Conservation (phyloP, 2,329 filamentous ascomycete species). For the Neofusicoccum parvum region DNA sequence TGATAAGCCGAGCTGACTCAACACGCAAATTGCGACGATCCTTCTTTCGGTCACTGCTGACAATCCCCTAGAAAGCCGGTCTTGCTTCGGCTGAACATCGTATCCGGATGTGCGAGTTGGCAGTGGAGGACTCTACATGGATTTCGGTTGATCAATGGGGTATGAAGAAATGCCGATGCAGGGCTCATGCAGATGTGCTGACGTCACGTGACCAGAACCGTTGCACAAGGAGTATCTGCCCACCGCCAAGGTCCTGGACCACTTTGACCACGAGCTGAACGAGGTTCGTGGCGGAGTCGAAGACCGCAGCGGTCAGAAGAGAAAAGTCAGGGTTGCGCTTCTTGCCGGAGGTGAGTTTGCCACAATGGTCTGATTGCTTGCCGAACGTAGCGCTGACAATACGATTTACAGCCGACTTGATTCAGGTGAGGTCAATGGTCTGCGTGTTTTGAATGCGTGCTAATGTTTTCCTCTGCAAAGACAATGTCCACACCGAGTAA, state of each 20-base stretch:
- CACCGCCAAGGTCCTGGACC: slow-evolving; percentile 85
- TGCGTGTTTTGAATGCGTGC: background rate
- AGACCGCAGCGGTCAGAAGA: slow-evolving; percentile 65
- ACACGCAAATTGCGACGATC: slow-evolving; percentile 8
- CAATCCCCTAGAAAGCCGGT: slow-evolving; percentile 69
- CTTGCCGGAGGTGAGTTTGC: slow-evolving; percentile 62
- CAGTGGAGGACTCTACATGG: slow-evolving; percentile 67
- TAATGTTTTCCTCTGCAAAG: slow-evolving; percentile 1
- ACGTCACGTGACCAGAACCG: slow-evolving; percentile 70
- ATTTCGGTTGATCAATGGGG: slow-evolving; percentile 47
- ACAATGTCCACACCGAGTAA: slow-evolving; percentile 53
- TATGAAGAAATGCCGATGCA: background rate
- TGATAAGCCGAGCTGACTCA: slow-evolving; percentile 9
- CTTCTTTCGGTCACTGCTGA: slow-evolving; percentile 63
- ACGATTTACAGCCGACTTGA: slow-evolving; percentile 45
- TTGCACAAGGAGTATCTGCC: slow-evolving; percentile 81
- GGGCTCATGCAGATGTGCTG: background rate
- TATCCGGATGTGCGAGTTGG: slow-evolving; percentile 84
- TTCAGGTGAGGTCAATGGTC: slow-evolving; percentile 34
- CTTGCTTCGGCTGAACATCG: slow-evolving; percentile 72
- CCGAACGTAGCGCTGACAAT: background rate
- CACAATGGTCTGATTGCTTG: background rate
- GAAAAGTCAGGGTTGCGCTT: slow-evolving; percentile 73
- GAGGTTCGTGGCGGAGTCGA: slow-evolving; percentile 73
- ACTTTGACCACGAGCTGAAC: slow-evolving; percentile 91